Evolutionary conservation across 805 yeast species (phyloP).

Genomic region (Teunomyces atbi): DNA sequence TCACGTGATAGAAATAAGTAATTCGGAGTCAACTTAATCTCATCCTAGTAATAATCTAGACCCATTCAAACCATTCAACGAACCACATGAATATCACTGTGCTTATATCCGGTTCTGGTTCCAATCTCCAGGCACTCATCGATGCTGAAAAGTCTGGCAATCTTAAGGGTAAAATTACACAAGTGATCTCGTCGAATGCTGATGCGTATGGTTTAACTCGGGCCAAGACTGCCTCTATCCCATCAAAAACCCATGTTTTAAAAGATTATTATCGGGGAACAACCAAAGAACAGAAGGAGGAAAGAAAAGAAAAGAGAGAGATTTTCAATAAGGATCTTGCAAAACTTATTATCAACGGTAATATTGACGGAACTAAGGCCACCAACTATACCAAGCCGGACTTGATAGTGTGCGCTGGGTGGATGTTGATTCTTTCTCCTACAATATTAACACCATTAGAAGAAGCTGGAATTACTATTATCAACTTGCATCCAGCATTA

Average conservation of each 20-base stretch:
- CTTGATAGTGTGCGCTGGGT: slow-evolving; percentile 94
- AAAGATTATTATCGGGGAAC: slow-evolving; percentile 72
- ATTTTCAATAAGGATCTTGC: slow-evolving; percentile 80
- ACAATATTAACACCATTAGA: slow-evolving; percentile 67
- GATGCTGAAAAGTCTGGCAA: slow-evolving; percentile 56
- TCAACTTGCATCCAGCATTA: slow-evolving; percentile 93
- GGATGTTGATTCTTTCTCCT: slow-evolving; percentile 91
- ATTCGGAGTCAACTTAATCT: slow-evolving; percentile 12
- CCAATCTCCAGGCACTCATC: slow-evolving; percentile 92
- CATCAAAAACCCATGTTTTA: slow-evolving; percentile 70
- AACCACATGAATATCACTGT: slow-evolving; percentile 51
- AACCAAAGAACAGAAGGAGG: slow-evolving; percentile 63
- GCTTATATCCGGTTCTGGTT: slow-evolving; percentile 90
- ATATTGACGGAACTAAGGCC: slow-evolving; percentile 28
- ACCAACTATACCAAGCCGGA: slow-evolving; percentile 58
- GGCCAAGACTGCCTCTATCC: slow-evolving; percentile 67
- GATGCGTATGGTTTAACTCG: slow-evolving; percentile 86
- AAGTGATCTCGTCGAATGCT: slow-evolving; percentile 81
- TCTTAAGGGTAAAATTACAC: slow-evolving; percentile 55
- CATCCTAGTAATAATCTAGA: neutral
- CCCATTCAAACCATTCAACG: neutral
- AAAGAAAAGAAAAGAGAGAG: slow-evolving; percentile 61
- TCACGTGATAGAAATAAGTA: slow-evolving; percentile 5
- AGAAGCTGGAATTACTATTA: slow-evolving; percentile 66
- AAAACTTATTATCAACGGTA: slow-evolving; percentile 54